Conservation (phyloP, 2,329 filamentous ascomycete species). For the Emericellopsis atlantica region DNA sequence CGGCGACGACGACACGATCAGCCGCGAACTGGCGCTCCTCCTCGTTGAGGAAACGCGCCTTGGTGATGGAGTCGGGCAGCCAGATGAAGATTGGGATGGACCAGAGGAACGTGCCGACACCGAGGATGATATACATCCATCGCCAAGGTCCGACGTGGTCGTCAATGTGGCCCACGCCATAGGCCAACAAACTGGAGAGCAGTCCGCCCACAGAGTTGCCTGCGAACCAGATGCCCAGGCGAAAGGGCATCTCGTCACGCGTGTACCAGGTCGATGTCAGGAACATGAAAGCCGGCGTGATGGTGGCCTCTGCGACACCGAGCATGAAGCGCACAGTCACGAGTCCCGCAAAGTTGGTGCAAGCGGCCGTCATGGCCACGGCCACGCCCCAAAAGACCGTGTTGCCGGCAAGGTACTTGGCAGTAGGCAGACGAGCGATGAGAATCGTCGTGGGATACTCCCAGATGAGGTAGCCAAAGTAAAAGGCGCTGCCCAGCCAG, state of each 20-base stretch:
- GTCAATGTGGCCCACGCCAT: constrained; percentile 40
- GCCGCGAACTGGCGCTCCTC: constrained; percentile 36
- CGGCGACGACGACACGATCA: constrained; percentile 32
- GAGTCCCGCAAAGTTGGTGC: constrained; percentile 33
- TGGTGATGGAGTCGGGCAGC: constrained; percentile 39
- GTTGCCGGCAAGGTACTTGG: constrained; percentile 31
- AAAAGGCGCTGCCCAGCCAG: constrained; percentile 41
- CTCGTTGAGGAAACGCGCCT: constrained; percentile 41
- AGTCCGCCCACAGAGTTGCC: constrained; percentile 36
- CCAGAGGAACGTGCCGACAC: constrained; percentile 36
- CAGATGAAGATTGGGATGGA: constrained; percentile 29
- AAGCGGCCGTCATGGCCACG: constrained; percentile 30
- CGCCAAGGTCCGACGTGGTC: constrained; percentile 31
- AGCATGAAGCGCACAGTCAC: constrained; percentile 38
- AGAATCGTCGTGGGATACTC: constrained; percentile 36
- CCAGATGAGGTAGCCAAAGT: constrained; percentile 33
- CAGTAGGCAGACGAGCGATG: constrained; percentile 31
- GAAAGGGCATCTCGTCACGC: constrained; percentile 39
- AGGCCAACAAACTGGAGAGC: constrained; percentile 36
- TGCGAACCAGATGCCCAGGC: constrained; percentile 43
- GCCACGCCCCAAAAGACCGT: constrained; percentile 37
- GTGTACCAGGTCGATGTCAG: constrained; percentile 44
- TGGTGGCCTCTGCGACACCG: constrained; percentile 40
- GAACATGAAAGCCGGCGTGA: constrained; percentile 42
- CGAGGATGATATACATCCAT: constrained; percentile 46